These are phyloP conservation scores for Termitomyces sp. DNA, from an alignment of 768 basidiomycete species.

Conservation along the genomic window DNA sequence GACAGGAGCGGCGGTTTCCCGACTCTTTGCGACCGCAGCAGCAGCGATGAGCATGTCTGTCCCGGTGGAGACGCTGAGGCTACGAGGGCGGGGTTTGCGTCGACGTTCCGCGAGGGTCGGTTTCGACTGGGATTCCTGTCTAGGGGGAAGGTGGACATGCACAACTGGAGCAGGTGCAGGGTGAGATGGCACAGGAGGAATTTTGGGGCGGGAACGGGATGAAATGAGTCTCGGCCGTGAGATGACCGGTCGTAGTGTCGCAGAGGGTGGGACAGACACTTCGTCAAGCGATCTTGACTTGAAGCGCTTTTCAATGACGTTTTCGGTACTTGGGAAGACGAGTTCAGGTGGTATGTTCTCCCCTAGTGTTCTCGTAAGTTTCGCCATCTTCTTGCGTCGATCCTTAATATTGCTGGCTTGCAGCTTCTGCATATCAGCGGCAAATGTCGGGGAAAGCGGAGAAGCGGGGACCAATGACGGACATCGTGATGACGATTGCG, in stretches of 20 bases:
- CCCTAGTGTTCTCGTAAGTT: slow-evolving; percentile 46
- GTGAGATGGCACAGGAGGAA: not conserved
- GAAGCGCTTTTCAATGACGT: not conserved
- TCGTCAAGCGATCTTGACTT: not conserved
- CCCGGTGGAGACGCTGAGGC: slow-evolving; percentile 12
- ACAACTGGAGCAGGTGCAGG: not conserved
- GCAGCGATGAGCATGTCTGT: slow-evolving; percentile 5
- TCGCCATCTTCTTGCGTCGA: slow-evolving; percentile 36
- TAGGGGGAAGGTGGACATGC: not conserved
- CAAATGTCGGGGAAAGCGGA: slow-evolving; percentile 18
- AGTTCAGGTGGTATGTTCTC: slow-evolving; percentile 47
- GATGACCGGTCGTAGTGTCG: slow-evolving; percentile 1
- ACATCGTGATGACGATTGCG: slow-evolving; percentile 7
- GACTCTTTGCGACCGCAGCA: not conserved
- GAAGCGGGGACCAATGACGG: slow-evolving; percentile 13
- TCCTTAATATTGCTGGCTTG: slow-evolving; percentile 27
- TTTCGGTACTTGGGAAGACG: slow-evolving; percentile 22
- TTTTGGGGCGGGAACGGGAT: not conserved
- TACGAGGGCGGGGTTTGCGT: slow-evolving; percentile 10
- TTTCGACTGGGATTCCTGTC: not conserved
- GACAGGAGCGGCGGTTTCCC: not conserved
- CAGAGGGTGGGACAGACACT: not conserved
- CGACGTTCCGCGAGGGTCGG: slow-evolving; percentile 11
- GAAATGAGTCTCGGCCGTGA: slow-evolving; percentile 6
- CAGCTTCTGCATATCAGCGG: slow-evolving; percentile 13